phyloP scores from a whole-genome alignment of 179 eudicot species.

The Nepenthes alata region DNA sequence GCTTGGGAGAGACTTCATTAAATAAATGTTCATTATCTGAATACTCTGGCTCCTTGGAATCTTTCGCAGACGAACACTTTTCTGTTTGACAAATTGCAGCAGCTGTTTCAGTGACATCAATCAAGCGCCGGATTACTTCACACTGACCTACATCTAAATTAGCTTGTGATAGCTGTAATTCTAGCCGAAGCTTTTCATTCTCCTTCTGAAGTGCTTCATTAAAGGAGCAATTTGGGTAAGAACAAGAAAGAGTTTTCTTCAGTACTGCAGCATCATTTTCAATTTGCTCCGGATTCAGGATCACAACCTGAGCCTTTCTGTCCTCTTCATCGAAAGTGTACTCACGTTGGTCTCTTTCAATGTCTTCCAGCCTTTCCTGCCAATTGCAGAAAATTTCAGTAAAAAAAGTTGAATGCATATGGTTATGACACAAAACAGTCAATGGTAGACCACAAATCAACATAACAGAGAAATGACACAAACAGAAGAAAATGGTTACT shows the following conservation, averaged over 20 bases:
- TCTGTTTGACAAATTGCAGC: conserved; percentile 22
- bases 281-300: conserved; percentile 55
- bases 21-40: conserved; percentile 14
- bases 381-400: conserved; percentile 1
- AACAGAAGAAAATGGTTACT: neutral
- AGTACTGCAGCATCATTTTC: conserved; percentile 39
- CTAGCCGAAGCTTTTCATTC: conserved; percentile 64
- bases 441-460: neutral
- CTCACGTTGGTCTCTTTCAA: conserved; percentile 69
- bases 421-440: neutral
- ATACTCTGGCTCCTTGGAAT: conserved; percentile 19
- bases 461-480: neutral
- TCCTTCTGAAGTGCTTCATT: conserved; percentile 70
- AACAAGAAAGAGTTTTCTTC: conserved; percentile 54
- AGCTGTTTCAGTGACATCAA: conserved; percentile 22
- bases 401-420: conserved; percentile 1
- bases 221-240: conserved; percentile 63
- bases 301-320: conserved; percentile 54
- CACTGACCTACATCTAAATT: conserved; percentile 53
- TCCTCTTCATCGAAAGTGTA: conserved; percentile 88
- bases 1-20: conserved; percentile 14
- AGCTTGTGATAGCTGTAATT: conserved; percentile 65
- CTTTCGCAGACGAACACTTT: conserved; percentile 21
- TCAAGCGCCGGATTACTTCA: conserved; percentile 55
- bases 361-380: conserved; percentile 68